These are phyloP conservation scores for Chenopodium suecicum DNA, from an alignment of 148 eudicot species.

Conservation along the genomic window DNA sequence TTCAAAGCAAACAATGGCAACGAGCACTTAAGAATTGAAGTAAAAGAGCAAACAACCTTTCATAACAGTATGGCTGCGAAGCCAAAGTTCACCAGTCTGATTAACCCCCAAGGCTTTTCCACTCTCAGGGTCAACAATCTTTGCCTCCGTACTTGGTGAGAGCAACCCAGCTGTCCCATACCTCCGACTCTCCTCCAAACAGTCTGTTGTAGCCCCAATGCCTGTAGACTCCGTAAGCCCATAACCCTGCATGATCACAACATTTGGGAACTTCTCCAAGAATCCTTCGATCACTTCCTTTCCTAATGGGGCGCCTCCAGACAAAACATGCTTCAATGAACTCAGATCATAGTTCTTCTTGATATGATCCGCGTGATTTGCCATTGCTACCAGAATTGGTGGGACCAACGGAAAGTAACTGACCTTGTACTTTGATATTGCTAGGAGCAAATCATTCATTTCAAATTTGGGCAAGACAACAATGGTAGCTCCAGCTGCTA, in stretches of 20 bases:
- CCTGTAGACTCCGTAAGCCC: slow-evolving; percentile 88
- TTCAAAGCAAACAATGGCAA: neutral
- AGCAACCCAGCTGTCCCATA: slow-evolving; percentile 90
- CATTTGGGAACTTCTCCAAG: slow-evolving; percentile 57
- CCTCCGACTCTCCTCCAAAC: slow-evolving; percentile 71
- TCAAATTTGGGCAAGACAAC: slow-evolving; percentile 80
- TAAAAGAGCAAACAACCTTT: slow-evolving; percentile 48
- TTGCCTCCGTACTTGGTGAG: slow-evolving; percentile 78
- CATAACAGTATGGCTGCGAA: slow-evolving; percentile 83
- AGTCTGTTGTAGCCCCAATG: slow-evolving; percentile 77
- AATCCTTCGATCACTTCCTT: slow-evolving; percentile 86
- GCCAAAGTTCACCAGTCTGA: slow-evolving; percentile 93
- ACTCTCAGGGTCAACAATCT: slow-evolving; percentile 77
- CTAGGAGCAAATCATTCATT: slow-evolving; percentile 63
- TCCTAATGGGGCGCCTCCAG: slow-evolving; percentile 91
- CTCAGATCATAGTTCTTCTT: slow-evolving; percentile 47
- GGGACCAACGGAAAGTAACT: slow-evolving; percentile 79
- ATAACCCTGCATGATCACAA: slow-evolving; percentile 76
- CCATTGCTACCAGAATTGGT: slow-evolving; percentile 82
- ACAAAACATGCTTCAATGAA: slow-evolving; percentile 47
- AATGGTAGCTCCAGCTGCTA: slow-evolving; percentile 74
- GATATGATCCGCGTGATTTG: slow-evolving; percentile 60
- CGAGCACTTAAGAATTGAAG: neutral
- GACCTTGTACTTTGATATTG: slow-evolving; percentile 63
- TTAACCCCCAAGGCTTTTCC: slow-evolving; percentile 56